Evolutionary conservation across 768 basidiomycete genomes (phyloP), one percentile per base, ranked within the genome.

Genomic region (Mrakia hoshinonis): DNA sequence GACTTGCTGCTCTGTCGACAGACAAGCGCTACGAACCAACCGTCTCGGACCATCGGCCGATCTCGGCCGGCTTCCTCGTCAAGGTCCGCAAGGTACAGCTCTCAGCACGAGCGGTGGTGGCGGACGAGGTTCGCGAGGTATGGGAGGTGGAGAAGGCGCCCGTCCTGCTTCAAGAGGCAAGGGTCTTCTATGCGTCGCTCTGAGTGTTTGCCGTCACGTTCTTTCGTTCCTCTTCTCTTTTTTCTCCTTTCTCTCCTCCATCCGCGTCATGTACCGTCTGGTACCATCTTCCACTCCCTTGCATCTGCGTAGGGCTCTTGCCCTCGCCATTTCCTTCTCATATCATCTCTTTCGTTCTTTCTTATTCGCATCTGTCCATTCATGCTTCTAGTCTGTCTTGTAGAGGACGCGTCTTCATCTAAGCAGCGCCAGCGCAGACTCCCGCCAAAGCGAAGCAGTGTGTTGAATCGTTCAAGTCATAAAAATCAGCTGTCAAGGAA

Each of bases 1-100:
- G 11, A 61, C 26, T 39, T 31, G 6, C 26, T 31, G 6, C 58
- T 20, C 22, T n/a, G 29, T 22, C 20, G 18, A 5, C 54, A 70
- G 69, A 99, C 79, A 79, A 79, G 52, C 83, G 95, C 24, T 94
- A 91, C 79, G 93, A 96, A 79, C 85, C 83, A 65, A 90, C 91
- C 74, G 86, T 94, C 5, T 91, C 90, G 11, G 93, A 97, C 80
- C 94, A 96, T 79, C 84, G 90, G 7, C 92, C 94, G 10, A 85
- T 98, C 60, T 91, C 89, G 38, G 88, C 89, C 6, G 89, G 83
- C 5, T 92, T 93, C 78, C 80, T 78, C 64, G 80, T 93, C 47
- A 87, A 84, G 61, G 83, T 93, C 48, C 95, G 94, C 82, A 83
- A 80, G 48, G 84, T 96, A 55, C 80, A 85, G 64, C 82, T 81